Percentiles rank a stretch among this genome's conserved stretches.
phyloP scores from a whole-genome alignment of 163 green algal genomes.

The Chloromonas sp. region DNA sequence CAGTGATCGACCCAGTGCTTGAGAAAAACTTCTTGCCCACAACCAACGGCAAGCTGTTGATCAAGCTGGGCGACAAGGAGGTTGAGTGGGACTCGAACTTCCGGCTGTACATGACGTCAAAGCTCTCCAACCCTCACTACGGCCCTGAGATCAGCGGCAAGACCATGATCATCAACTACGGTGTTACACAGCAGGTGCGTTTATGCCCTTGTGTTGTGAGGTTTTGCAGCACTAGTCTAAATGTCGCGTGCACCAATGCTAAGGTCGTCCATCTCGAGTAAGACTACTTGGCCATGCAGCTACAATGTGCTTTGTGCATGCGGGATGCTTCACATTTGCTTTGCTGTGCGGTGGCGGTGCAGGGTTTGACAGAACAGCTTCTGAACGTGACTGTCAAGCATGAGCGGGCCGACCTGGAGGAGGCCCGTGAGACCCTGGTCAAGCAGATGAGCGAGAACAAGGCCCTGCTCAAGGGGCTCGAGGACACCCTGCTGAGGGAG shows the following conservation, averaged over 20 bases:
- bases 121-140: constrained; percentile 83
- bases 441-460: constrained; percentile 78
- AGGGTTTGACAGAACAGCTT: constrained; percentile 80
- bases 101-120: constrained; percentile 81
- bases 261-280: no score
- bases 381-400: constrained; percentile 78
- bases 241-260: background rate
- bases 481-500: constrained; percentile 80
- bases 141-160: constrained; percentile 80
- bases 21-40: constrained; percentile 66
- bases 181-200: constrained; percentile 64
- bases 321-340: no score
- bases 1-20: constrained; percentile 83
- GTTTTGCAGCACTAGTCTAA: background rate
- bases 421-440: constrained; percentile 64
- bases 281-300: no score
- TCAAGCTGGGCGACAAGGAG: constrained; percentile 87
- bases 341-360: background rate
- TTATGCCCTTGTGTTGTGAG: background rate
- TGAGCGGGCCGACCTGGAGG: constrained; percentile 79
- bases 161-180: constrained; percentile 90
- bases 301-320: no score
- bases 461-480: constrained; percentile 66
- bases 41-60: constrained; percentile 39
- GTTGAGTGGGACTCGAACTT: constrained; percentile 88